A percentile compares a stretch with the other conserved stretches of the same genome.
Evolutionary conservation across 1,284 basidiomycete genomes (phyloP).

Genomic region (Naganishia cerealis): DNA sequence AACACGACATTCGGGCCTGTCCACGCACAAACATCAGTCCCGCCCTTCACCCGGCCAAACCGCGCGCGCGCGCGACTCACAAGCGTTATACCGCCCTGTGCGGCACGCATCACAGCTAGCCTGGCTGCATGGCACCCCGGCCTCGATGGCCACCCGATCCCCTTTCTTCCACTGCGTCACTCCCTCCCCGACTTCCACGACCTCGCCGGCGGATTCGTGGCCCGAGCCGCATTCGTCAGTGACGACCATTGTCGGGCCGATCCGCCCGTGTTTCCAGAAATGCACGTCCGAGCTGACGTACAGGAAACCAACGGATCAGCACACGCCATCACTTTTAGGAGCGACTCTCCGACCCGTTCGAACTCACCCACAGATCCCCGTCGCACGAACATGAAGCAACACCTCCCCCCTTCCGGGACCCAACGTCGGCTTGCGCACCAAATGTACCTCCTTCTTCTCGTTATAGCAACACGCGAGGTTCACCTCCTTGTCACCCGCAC

Average conservation of each 20-base stretch:
- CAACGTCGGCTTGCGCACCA: conserved; percentile 53
- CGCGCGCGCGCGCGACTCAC: conserved; percentile 43
- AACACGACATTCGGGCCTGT: conserved; percentile 56
- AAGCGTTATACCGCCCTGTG: conserved; percentile 59
- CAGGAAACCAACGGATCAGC: neutral
- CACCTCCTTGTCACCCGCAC: conserved; percentile 34
- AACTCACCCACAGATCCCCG: conserved; percentile 56
- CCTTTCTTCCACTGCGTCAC: conserved; percentile 52
- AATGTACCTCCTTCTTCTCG: conserved; percentile 51
- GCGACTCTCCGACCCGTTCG: neutral
- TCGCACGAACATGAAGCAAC: conserved; percentile 54
- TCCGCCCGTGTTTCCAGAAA: conserved; percentile 59
- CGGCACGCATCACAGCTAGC: conserved; percentile 58
- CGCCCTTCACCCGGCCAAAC: neutral
- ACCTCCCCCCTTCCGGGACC: conserved; percentile 52
- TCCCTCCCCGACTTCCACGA: conserved; percentile 55
- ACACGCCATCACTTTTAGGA: neutral
- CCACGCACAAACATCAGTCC: neutral
- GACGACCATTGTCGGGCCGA: conserved; percentile 53
- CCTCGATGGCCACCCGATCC: conserved; percentile 59
- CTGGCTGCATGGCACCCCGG: conserved; percentile 58
- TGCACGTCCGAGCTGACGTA: conserved; percentile 55
- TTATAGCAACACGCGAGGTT: conserved; percentile 55
- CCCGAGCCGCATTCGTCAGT: conserved; percentile 54
- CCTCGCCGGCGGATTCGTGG: conserved; percentile 56